These are phyloP conservation scores for Discostella stelligera DNA, from an alignment of 352 stramenopile species.

Conservation along the genomic window DNA sequence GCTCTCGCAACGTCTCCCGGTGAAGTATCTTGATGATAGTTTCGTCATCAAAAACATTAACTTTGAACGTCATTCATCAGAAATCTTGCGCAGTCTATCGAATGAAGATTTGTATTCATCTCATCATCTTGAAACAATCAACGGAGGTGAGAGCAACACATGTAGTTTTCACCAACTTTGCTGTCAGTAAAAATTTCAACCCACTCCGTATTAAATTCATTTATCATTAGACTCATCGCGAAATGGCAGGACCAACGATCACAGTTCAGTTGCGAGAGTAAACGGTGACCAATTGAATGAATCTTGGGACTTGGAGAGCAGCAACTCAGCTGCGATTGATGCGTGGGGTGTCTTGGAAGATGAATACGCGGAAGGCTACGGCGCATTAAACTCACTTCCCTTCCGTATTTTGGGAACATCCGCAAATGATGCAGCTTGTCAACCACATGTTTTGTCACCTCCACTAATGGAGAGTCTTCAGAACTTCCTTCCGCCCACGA, in stretches of 20 bases:
- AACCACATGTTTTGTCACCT: conserved; percentile 78
- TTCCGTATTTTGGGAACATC: conserved; percentile 78
- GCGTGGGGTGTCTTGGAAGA: conserved; percentile 56
- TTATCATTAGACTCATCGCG: conserved; percentile 11
- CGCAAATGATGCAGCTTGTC: conserved; percentile 56
- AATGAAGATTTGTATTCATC: conserved; percentile 53
- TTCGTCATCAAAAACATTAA: conserved; percentile 50
- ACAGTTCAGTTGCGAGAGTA: conserved; percentile 31
- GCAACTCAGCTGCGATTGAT: conserved; percentile 27
- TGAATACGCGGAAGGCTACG: conserved; percentile 72
- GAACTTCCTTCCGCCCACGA: conserved; percentile 59
- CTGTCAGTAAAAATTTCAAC: background rate
- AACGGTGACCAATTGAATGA: conserved; percentile 35
- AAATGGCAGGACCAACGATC: conserved; percentile 19
- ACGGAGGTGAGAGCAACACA: conserved; percentile 20
- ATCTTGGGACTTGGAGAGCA: conserved; percentile 49
- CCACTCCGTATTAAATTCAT: conserved; percentile 2
- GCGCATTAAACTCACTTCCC: conserved; percentile 43
- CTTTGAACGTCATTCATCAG: conserved; percentile 46
- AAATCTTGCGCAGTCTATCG: conserved; percentile 48
- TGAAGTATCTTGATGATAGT: conserved; percentile 48
- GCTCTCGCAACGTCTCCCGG: conserved; percentile 5
- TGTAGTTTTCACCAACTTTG: background rate
- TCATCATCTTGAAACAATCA: conserved; percentile 47
- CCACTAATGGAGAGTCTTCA: conserved; percentile 79